A percentile compares a stretch with the other conserved stretches of the same genome.
These are phyloP conservation scores for Sporothrix sp. DNA, from an alignment of 2,329 filamentous ascomycete species.

Conservation along the genomic window DNA sequence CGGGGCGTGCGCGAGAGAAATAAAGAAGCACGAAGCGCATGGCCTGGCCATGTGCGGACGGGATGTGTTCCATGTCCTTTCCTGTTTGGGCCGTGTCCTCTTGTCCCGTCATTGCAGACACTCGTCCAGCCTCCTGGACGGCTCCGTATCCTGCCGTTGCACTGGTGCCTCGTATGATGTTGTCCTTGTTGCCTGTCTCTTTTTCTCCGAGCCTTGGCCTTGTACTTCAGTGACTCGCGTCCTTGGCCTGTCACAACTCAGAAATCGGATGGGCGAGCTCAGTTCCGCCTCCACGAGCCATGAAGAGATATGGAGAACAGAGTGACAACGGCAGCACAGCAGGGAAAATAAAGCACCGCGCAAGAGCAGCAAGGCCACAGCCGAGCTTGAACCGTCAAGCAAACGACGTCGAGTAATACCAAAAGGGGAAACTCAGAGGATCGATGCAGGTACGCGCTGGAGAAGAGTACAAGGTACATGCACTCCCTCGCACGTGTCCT, in stretches of 20 bases:
- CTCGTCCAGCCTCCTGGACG: not conserved
- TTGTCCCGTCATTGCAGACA: not conserved
- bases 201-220: not conserved
- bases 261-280: not conserved
- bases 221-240: not conserved
- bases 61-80: not conserved
- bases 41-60: no score
- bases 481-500: no score
- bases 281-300: not conserved
- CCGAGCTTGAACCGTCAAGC: not conserved
- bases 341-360: not conserved
- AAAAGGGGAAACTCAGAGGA: not conserved
- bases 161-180: not conserved
- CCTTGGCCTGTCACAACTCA: not conserved
- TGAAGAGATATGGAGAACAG: not conserved
- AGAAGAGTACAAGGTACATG: not conserved
- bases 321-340: not conserved
- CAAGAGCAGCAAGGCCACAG: no score
- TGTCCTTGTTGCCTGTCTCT: not conserved
- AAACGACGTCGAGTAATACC: not conserved
- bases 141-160: not conserved
- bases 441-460: not conserved
- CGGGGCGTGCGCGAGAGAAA: not conserved
- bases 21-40: not conserved
- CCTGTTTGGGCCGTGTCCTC: not conserved